These are phyloP conservation scores for Basidiobolus heterosporus DNA, from an alignment of 371 early-diverging fungal species.

Conservation along the genomic window DNA sequence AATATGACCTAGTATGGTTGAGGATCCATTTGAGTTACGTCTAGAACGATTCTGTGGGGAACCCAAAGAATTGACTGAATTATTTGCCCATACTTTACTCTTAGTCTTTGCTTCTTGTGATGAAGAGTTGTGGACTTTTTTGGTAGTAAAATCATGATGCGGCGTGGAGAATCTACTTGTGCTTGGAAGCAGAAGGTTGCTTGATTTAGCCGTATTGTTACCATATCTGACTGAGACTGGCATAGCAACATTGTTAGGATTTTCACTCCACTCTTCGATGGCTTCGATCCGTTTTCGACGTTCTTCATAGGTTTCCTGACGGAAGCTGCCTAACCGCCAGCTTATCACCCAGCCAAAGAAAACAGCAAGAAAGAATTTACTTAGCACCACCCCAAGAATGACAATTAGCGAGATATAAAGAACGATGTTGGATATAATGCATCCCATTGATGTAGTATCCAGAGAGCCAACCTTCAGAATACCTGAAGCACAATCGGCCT, in stretches of 20 bases:
- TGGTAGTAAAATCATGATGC: too few relatives aligned
- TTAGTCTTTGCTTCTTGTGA: too few relatives aligned
- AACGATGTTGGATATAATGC: slow-evolving; percentile 60
- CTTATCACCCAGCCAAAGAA: slow-evolving; percentile 69
- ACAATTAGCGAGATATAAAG: slow-evolving; percentile 58
- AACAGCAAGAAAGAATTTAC: slow-evolving; percentile 65
- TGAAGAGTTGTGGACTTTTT: too few relatives aligned
- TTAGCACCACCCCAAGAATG: slow-evolving; percentile 58
- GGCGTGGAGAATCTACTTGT: too few relatives aligned
- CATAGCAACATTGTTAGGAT: slow-evolving; percentile 12
- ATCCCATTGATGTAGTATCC: slow-evolving; percentile 54
- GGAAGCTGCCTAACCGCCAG: slow-evolving; percentile 51
- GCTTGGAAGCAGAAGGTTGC: too few relatives aligned
- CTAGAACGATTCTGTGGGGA: too few relatives aligned
- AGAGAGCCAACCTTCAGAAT: slow-evolving; percentile 58
- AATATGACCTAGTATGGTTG: background rate
- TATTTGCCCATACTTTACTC: too few relatives aligned
- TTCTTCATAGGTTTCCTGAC: slow-evolving; percentile 42
- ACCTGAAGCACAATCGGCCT: slow-evolving; percentile 49
- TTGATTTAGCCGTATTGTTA: too few relatives aligned
- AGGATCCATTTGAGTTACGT: too few relatives aligned
- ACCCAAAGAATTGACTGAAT: too few relatives aligned
- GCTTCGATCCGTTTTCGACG: slow-evolving; percentile 30
- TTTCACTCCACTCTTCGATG: slow-evolving; percentile 40
- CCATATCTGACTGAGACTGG: too few relatives aligned